These are phyloP conservation scores for Pelargonium nanum DNA, from an alignment of 345 rosid genomes.

Conservation along the genomic window DNA sequence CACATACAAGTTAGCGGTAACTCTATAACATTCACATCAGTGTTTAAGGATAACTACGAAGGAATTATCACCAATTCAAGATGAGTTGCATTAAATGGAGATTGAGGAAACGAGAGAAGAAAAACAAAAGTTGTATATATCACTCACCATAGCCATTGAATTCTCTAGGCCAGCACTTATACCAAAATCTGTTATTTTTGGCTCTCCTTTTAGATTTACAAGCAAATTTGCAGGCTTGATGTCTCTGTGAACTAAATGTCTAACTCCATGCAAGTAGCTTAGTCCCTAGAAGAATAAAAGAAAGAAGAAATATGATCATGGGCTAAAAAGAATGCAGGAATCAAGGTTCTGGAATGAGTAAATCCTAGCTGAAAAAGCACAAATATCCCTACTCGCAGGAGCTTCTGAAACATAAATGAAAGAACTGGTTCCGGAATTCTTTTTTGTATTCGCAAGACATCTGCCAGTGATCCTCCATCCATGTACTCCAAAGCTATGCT, in stretches of 20 bases:
- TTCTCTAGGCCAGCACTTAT: slow-evolving; percentile 95
- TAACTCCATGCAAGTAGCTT: slow-evolving; percentile 77
- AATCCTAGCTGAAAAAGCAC: slow-evolving; percentile 5
- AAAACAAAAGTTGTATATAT: slow-evolving; percentile 3
- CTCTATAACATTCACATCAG: slow-evolving; percentile 11
- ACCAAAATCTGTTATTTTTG: slow-evolving; percentile 94
- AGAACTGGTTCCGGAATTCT: slow-evolving; percentile 79
- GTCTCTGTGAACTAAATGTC: slow-evolving; percentile 93
- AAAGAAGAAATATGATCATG: slow-evolving; percentile 5
- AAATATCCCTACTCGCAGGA: slow-evolving; percentile 47
- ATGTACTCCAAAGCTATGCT: slow-evolving; percentile 95
- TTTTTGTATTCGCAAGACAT: slow-evolving; percentile 49
- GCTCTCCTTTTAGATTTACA: slow-evolving; percentile 84
- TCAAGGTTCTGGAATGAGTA: slow-evolving; percentile 7
- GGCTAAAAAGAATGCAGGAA: slow-evolving; percentile 12
- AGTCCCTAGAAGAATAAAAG: slow-evolving; percentile 42
- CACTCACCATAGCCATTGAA: slow-evolving; percentile 87
- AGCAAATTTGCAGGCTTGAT: slow-evolving; percentile 97
- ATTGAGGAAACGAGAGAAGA: slow-evolving; percentile 1
- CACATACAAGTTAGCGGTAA: slow-evolving; percentile 15
- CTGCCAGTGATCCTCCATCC: slow-evolving; percentile 96
- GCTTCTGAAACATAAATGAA: slow-evolving; percentile 77
- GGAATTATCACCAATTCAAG: background rate
- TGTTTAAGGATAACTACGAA: background rate
- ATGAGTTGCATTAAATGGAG: slow-evolving; percentile 5